phyloP scores from a whole-genome alignment of 257 asterid genomes.

The Scutellaria minor region DNA sequence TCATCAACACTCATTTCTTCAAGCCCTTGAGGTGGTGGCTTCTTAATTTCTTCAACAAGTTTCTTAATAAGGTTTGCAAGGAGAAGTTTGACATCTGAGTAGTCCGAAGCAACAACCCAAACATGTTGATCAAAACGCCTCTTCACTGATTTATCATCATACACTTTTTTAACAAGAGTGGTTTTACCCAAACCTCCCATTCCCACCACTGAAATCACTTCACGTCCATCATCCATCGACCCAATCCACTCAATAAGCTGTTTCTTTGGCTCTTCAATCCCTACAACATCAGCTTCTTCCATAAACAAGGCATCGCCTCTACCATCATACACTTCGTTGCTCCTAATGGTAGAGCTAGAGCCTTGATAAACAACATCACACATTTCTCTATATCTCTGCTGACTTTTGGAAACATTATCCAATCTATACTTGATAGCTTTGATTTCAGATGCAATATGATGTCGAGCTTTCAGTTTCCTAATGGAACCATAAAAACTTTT shows the following conservation, averaged over 20 bases:
- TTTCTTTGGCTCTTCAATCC: constrained; percentile 40
- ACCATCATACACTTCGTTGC: constrained; percentile 21
- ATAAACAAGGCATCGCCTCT: constrained; percentile 40
- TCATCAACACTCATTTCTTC: constrained; percentile 19
- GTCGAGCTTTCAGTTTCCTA: constrained; percentile 26
- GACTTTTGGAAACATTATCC: constrained; percentile 7
- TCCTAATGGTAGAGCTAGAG: background rate
- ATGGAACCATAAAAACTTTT: constrained; percentile 1
- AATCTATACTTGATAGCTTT: constrained; percentile 31
- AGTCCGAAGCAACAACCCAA: constrained; percentile 24
- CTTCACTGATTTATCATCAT: constrained; percentile 12
- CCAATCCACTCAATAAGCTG: constrained; percentile 34
- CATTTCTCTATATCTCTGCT: constrained; percentile 24
- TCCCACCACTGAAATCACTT: constrained; percentile 30
- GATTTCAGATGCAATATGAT: constrained; percentile 34
- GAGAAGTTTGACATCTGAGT: constrained; percentile 5
- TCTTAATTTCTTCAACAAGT: constrained; percentile 3
- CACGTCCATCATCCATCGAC: background rate
- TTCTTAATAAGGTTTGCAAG: constrained; percentile 1
- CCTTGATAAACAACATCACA: background rate
- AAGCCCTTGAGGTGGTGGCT: constrained; percentile 9
- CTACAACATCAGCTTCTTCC: constrained; percentile 43
- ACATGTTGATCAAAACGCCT: constrained; percentile 1
- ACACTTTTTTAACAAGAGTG: constrained; percentile 14
- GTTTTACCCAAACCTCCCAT: constrained; percentile 28